Conservation (phyloP, 305 asterid species). For the Fraxinus angustifolia region DNA sequence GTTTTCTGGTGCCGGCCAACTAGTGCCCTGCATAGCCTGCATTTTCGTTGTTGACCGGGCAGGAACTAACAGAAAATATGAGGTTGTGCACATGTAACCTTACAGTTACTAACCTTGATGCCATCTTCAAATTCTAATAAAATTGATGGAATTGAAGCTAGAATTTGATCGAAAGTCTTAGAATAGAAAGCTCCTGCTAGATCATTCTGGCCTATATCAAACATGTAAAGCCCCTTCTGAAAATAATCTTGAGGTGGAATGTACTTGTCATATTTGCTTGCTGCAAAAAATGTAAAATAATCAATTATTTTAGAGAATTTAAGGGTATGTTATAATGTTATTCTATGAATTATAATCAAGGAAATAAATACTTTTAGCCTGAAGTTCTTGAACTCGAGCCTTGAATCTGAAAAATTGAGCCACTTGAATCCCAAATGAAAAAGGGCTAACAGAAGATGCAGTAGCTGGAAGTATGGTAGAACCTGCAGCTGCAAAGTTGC, state of each 20-base stretch:
- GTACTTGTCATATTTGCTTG: slow-evolving; percentile 55
- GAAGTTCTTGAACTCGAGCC: slow-evolving; percentile 61
- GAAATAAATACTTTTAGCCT: slow-evolving; percentile 38
- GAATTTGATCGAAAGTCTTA: slow-evolving; percentile 69
- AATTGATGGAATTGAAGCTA: slow-evolving; percentile 73
- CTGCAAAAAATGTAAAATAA: slow-evolving; percentile 35
- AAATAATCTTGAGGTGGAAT: slow-evolving; percentile 64
- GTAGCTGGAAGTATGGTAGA: slow-evolving; percentile 74
- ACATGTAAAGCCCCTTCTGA: slow-evolving; percentile 71
- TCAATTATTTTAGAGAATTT: not conserved
- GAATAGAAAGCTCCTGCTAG: slow-evolving; percentile 89
- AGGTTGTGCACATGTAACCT: not conserved
- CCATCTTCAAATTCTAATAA: slow-evolving; percentile 66
- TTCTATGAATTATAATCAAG: slow-evolving; percentile 12
- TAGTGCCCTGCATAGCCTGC: not conserved
- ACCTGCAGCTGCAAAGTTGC: slow-evolving; percentile 91
- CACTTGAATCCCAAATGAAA: slow-evolving; percentile 78
- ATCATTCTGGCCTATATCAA: slow-evolving; percentile 95
- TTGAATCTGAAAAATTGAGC: slow-evolving; percentile 84
- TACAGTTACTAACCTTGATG: slow-evolving; percentile 39
- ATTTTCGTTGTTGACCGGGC: not conserved
- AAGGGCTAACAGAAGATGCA: slow-evolving; percentile 70
- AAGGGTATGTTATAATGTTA: not conserved
- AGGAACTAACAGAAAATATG: not conserved
- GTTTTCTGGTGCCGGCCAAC: not conserved